phyloP scores from a whole-genome alignment of 1,139 yeast genomes.

The Magnusiomyces clavatus region DNA sequence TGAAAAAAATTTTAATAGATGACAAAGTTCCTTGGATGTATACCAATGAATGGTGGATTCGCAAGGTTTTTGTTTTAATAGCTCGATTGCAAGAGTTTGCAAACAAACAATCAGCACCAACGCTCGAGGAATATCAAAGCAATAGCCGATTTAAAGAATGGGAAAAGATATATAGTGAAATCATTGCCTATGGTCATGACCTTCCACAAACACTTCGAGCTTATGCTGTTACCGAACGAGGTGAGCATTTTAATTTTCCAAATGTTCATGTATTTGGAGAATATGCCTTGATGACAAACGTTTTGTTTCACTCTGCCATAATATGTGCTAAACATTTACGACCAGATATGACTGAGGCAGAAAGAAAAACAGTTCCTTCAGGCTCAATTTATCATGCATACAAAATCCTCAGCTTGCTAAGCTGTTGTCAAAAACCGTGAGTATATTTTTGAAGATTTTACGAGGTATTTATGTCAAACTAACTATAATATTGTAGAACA shows the following conservation, averaged over 20 bases:
- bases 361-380: conserved; percentile 8
- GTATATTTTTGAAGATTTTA: background rate
- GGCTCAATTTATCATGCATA: conserved; percentile 11
- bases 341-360: conserved; percentile 6
- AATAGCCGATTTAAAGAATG: conserved; percentile 8
- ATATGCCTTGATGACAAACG: conserved; percentile 7
- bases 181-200: conserved; percentile 7
- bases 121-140: conserved; percentile 5
- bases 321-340: conserved; percentile 2
- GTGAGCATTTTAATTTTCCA: background rate
- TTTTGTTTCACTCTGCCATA: conserved; percentile 9
- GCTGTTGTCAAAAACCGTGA: conserved; percentile 9
- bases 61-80: conserved; percentile 5
- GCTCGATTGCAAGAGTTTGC: conserved; percentile 9
- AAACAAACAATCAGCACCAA: conserved; percentile 7
- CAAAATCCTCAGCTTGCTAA: conserved; percentile 10
- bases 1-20: conserved; percentile 2
- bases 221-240: conserved; percentile 2
- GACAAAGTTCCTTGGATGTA: conserved; percentile 7
- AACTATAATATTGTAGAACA: background rate
- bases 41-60: conserved; percentile 14
- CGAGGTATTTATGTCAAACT: background rate
- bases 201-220: conserved; percentile 13
- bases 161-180: conserved; percentile 8
- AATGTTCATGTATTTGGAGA: conserved; percentile 8